These are phyloP conservation scores for Cyclotella cryptica DNA, from an alignment of 108 stramenopile genomes.

Conservation along the genomic window DNA sequence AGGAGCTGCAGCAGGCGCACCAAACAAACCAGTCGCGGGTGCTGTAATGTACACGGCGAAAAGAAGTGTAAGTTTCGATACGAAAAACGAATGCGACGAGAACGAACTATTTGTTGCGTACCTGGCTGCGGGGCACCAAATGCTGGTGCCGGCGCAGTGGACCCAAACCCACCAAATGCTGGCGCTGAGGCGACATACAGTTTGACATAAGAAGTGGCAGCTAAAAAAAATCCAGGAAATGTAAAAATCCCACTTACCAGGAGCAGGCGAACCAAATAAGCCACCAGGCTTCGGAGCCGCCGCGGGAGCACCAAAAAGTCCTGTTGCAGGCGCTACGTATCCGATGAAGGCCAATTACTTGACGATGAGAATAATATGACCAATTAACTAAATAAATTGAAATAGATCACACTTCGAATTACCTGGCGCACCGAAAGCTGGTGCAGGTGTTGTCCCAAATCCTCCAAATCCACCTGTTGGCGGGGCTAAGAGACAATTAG, in stretches of 20 bases:
- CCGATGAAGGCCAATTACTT: conserved; percentile 11
- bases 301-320: conserved; percentile 77
- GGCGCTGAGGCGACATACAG: conserved; percentile 3
- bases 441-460: conserved; percentile 72
- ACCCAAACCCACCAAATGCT: conserved; percentile 57
- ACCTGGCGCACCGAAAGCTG: conserved; percentile 43
- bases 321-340: conserved; percentile 51
- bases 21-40: conserved; percentile 42
- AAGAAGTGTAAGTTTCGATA: neutral
- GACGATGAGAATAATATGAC: neutral
- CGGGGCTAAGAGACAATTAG: conserved; percentile 32
- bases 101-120: neutral
- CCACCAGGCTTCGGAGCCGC: conserved; percentile 54
- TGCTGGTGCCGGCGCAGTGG: conserved; percentile 63
- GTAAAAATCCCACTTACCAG: conserved; percentile 20
- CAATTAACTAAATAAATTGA: neutral
- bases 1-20: conserved; percentile 55
- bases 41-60: conserved; percentile 6
- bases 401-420: neutral
- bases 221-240: neutral
- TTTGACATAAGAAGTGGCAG: neutral
- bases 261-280: conserved; percentile 58
- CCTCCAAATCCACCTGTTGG: conserved; percentile 49
- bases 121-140: conserved; percentile 26
- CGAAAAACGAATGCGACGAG: neutral